Percentiles rank a stretch among this genome's conserved stretches.
Conservation (phyloP, 2,329 filamentous ascomycete species). For the Calonectria ilicicola region DNA sequence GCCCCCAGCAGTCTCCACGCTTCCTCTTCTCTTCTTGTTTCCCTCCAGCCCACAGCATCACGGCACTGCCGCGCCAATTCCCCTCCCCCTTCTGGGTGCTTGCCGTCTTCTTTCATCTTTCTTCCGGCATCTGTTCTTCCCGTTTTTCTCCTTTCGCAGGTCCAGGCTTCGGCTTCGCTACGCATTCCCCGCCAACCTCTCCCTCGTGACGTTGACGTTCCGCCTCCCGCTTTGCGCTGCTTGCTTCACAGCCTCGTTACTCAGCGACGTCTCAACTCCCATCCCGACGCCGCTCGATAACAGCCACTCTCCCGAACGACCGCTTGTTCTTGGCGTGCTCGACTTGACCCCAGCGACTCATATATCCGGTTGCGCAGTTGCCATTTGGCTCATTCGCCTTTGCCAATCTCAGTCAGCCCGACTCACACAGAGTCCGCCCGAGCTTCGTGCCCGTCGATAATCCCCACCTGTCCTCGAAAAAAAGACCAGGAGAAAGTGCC, state of each 20-base stretch:
- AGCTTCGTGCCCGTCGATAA: constrained; percentile 16
- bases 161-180: constrained; percentile 32
- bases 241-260: constrained; percentile 34
- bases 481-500: constrained; percentile 31
- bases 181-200: constrained; percentile 35
- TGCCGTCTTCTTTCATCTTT: constrained; percentile 51
- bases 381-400: not conserved
- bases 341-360: constrained; percentile 16
- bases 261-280: constrained; percentile 28
- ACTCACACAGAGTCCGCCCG: not conserved
- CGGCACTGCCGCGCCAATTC: constrained; percentile 61
- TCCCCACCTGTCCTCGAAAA: constrained; percentile 25
- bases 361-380: constrained; percentile 17
- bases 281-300: constrained; percentile 22
- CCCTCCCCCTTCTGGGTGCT: constrained; percentile 53
- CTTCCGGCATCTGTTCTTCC: constrained; percentile 52
- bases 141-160: constrained; percentile 41
- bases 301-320: constrained; percentile 15
- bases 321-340: constrained; percentile 22
- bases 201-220: constrained; percentile 29
- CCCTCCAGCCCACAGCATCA: constrained; percentile 47
- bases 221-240: constrained; percentile 21
- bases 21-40: constrained; percentile 38
- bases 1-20: constrained; percentile 30
- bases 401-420: constrained; percentile 1